Conservation (phyloP, 2,329 filamentous ascomycete genomes). For the Scedosporium apiospermum region DNA sequence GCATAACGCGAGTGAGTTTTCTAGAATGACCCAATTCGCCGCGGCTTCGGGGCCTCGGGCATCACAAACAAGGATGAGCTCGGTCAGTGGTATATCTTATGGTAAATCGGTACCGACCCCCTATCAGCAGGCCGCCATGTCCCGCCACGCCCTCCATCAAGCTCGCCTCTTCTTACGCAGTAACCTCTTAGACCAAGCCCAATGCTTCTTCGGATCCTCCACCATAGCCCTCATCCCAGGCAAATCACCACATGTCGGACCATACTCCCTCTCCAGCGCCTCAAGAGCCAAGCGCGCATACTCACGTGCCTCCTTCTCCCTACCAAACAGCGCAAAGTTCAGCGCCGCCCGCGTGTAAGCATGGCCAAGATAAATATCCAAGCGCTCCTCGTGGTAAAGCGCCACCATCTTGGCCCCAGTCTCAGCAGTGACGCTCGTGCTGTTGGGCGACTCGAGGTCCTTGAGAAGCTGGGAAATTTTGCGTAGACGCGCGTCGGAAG, state of each 20-base stretch:
- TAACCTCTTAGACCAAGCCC: conserved; percentile 19
- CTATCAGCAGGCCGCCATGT: too few species aligned
- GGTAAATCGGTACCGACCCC: too few species aligned
- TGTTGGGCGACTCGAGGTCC: not conserved
- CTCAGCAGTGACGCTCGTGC: conserved; percentile 11
- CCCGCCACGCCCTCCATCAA: not conserved
- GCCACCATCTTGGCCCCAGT: conserved; percentile 18
- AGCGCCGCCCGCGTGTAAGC: conserved; percentile 27
- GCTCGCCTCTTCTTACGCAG: not conserved
- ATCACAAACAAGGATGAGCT: too few species aligned
- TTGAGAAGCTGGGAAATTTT: conserved; percentile 16
- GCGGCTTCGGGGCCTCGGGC: too few species aligned
- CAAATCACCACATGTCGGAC: conserved; percentile 17
- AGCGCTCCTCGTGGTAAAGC: conserved; percentile 22
- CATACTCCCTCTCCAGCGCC: conserved; percentile 22
- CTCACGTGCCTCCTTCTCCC: conserved; percentile 18
- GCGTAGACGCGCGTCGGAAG: not conserved
- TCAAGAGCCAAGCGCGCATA: conserved; percentile 22
- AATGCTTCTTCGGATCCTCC: conserved; percentile 20
- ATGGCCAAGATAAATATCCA: conserved; percentile 22
- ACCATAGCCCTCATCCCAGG: conserved; percentile 22
- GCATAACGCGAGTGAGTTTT: too few species aligned
- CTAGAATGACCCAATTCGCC: too few species aligned
- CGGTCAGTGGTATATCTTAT: too few species aligned
- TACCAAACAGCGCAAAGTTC: conserved; percentile 26